Evolutionary conservation across 2,329 filamentous ascomycete genomes (phyloP), one percentile per base, ranked within the genome.

Genomic region (Verticillium nubilum): DNA sequence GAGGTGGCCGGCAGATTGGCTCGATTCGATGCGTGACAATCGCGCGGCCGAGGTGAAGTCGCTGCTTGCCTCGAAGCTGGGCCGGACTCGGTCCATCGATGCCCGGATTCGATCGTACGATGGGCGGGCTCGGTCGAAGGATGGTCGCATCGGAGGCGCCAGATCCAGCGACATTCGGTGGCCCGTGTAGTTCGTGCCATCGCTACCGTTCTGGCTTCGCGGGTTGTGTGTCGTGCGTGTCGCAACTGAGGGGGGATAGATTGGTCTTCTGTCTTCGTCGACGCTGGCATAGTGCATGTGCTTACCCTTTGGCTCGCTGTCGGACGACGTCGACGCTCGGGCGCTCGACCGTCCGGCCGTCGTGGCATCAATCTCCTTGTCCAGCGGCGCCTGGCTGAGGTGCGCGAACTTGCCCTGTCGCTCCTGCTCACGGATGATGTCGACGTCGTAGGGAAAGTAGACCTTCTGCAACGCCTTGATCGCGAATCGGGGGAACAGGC

Each of bases 341-440:
- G 59, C 63, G 52, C 62, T 63, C 59, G 59, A 59, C 42, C 56
- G 42, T 42, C 56, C 37, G 25, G 26, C 56, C 52, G 52, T 29
- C 4, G 42, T 50, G 42, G 42, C 42, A 50, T 50, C 42, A 19
- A 74, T 73, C 17, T 67, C 69, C 69, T 78, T 67, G 52, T 72
- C 70, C 37, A 57, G 56, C 27, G 56, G 56, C 58, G 71, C 70
- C 61, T 77, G 76, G n/a, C 77, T 80, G 56, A 94, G 80, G 67
- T 92, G 85, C 65, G 89, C 86, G 72, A 96, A 98, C 69, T 88
- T 87, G 66, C 95, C 95, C 76, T 87, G 81, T 28, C 85, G 85
- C 62, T 96, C 86, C 77, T 98, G 92, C 74, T 99, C 95, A 54
- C 95, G 91, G 68, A 99, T 87, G 64, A 99, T 96, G 72, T 99